Evolutionary conservation across 2,329 filamentous ascomycete genomes (phyloP).

Genomic region (Aureobasidium musti): DNA sequence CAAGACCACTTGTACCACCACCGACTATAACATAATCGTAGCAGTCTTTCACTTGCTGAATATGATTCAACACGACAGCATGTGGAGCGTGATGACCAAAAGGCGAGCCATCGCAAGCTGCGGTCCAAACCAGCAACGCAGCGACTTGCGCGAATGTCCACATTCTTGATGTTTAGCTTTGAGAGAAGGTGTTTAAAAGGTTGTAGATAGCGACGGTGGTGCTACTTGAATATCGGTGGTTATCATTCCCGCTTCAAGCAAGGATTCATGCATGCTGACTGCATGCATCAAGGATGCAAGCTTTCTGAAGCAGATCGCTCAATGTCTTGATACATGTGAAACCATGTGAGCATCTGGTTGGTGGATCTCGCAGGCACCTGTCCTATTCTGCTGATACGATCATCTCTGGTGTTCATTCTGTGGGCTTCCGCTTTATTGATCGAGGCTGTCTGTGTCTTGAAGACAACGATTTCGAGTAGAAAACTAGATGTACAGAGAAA

Average conservation of each 20-base stretch:
- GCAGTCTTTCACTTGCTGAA: constrained; percentile 28
- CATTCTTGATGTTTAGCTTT: neutral
- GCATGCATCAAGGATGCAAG: neutral
- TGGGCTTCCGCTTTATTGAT: neutral
- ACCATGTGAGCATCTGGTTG: neutral
- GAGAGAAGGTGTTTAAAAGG: neutral
- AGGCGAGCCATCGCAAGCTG: neutral
- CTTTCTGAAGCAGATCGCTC: neutral
- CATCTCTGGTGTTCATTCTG: neutral
- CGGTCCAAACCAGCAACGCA: neutral
- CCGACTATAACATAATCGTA: constrained; percentile 47
- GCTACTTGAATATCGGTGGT: neutral
- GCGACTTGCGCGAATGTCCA: neutral
- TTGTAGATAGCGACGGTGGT: neutral
- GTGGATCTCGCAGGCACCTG: neutral
- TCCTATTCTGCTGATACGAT: neutral
- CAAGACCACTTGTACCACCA: constrained; percentile 44
- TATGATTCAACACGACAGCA: neutral
- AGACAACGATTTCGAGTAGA: too few relatives aligned
- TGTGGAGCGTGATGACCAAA: neutral
- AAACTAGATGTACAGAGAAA: too few relatives aligned
- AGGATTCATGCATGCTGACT: constrained; percentile 1
- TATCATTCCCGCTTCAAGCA: neutral
- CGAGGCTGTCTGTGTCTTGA: neutral
- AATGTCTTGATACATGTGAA: neutral